A percentile compares a stretch with the other conserved stretches of the same genome.
Conservation (phyloP, 179 eudicot species). For the Amaranthus tricolor region DNA sequence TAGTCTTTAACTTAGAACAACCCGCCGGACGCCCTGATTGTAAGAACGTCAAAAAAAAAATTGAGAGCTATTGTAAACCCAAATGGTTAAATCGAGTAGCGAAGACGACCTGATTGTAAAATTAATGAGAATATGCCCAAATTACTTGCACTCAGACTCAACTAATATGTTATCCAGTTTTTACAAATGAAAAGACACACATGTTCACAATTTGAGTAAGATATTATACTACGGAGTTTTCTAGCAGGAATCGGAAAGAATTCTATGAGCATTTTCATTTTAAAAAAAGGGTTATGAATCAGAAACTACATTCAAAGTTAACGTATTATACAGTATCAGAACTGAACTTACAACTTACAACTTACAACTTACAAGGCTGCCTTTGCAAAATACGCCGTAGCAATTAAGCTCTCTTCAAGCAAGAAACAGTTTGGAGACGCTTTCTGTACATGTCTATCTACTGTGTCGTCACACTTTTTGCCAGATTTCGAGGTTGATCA, state of each 20-base stretch:
- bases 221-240: neutral
- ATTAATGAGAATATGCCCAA: no score
- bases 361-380: slow-evolving; percentile 16
- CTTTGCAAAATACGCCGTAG: neutral
- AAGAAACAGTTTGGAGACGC: neutral
- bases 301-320: slow-evolving; percentile 6
- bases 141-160: no score
- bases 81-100: no score
- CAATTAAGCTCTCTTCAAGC: slow-evolving; percentile 3
- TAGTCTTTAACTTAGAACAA: no score
- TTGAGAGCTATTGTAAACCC: no score
- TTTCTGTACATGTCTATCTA: slow-evolving; percentile 26
- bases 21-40: no score
- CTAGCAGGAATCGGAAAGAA: neutral
- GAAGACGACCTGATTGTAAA: no score
- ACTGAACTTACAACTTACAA: slow-evolving; percentile 15
- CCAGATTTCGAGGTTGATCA: slow-evolving; percentile 94
- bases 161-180: slow-evolving; percentile 1
- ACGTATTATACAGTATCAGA: neutral
- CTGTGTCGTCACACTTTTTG: slow-evolving; percentile 93
- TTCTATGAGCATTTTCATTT: neutral
- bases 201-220: slow-evolving; percentile 5
- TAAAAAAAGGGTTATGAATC: neutral
- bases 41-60: no score
- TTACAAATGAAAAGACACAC: slow-evolving; percentile 1